Percentiles rank a stretch among this genome's conserved stretches.
phyloP scores from a whole-genome alignment of 1,284 basidiomycete species.

The Trametes versicolor region DNA sequence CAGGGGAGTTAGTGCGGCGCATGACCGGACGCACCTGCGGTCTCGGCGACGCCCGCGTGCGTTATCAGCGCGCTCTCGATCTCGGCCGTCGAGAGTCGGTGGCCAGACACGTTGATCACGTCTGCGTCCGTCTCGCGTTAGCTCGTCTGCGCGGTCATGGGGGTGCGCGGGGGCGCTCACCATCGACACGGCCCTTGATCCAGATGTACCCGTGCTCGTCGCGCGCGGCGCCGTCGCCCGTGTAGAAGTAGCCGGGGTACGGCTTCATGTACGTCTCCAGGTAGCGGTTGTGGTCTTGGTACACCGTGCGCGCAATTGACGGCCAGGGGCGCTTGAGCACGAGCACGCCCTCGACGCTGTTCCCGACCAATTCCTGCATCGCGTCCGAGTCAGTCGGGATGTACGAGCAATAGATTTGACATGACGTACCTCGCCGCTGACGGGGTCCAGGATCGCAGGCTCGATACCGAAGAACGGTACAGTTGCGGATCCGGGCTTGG shows the following conservation, averaged over 20 bases:
- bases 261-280: constrained; percentile 96
- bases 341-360: constrained; percentile 92
- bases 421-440: constrained; percentile 64
- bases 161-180: constrained; percentile 54
- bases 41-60: constrained; percentile 96
- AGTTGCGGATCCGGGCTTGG: constrained; percentile 96
- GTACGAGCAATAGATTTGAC: constrained; percentile 1
- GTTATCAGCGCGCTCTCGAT: constrained; percentile 96
- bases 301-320: constrained; percentile 95
- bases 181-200: constrained; percentile 98
- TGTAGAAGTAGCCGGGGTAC: constrained; percentile 94
- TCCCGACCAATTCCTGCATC: constrained; percentile 75
- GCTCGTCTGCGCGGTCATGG: constrained; percentile 2
- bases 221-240: constrained; percentile 94
- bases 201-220: constrained; percentile 98
- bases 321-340: constrained; percentile 93
- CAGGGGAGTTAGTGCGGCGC: constrained; percentile 10
- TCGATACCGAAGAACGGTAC: constrained; percentile 98
- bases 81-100: constrained; percentile 96
- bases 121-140: constrained; percentile 52
- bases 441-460: constrained; percentile 88
- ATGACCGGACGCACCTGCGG: constrained; percentile 63
- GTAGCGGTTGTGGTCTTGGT: constrained; percentile 83
- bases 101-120: constrained; percentile 95
- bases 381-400: background rate